These are phyloP conservation scores for Carnegiea gigantea DNA, from an alignment of 179 eudicot genomes.

Conservation along the genomic window DNA sequence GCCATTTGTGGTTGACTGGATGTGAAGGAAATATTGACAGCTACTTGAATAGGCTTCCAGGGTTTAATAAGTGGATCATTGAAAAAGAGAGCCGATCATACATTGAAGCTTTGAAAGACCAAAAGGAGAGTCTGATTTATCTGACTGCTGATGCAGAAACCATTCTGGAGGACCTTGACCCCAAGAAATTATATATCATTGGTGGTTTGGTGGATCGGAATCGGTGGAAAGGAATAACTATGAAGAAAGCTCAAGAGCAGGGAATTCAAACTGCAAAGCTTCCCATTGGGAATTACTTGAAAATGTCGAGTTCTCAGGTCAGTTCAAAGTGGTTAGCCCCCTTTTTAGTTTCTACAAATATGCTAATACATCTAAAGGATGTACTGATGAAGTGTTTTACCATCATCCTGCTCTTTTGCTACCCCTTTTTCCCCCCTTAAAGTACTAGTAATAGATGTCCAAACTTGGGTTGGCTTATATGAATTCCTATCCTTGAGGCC, in stretches of 20 bases:
- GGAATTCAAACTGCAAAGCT: conserved; percentile 87
- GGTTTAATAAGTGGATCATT: conserved; percentile 83
- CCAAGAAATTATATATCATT: conserved; percentile 66
- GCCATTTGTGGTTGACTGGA: conserved; percentile 90
- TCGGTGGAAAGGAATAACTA: conserved; percentile 89
- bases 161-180: conserved; percentile 64
- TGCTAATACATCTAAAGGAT: neutral
- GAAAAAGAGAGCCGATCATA: conserved; percentile 73
- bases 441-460: neutral
- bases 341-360: neutral
- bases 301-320: conserved; percentile 94
- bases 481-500: neutral
- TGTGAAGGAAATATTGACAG: conserved; percentile 65
- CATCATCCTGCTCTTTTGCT: neutral
- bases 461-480: neutral
- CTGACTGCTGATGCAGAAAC: conserved; percentile 89
- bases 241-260: conserved; percentile 88
- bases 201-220: conserved; percentile 97
- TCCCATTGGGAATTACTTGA: conserved; percentile 81
- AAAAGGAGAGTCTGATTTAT: conserved; percentile 76
- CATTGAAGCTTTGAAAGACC: conserved; percentile 64
- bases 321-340: conserved; percentile 11
- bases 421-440: neutral
- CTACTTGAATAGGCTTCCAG: conserved; percentile 64
- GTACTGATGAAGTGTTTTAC: neutral